A percentile compares a stretch with the other conserved stretches of the same genome.
phyloP scores from a whole-genome alignment of 2,329 filamentous ascomycete genomes.

The Aspergillus aculeatus region DNA sequence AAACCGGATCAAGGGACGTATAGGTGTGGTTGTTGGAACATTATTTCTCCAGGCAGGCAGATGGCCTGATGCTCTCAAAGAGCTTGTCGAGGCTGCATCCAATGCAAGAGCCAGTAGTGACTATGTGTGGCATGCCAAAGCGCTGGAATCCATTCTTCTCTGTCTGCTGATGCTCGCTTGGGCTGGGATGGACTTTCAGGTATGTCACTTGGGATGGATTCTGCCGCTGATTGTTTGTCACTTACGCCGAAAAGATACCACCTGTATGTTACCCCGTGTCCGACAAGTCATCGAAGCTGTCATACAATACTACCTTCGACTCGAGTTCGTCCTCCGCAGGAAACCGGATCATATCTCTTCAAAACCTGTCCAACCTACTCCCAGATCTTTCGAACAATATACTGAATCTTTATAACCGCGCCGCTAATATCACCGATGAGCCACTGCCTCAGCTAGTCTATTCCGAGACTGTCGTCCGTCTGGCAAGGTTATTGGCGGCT shows the following conservation, averaged over 20 bases:
- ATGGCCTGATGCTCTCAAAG: conserved; percentile 83
- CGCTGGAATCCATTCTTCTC: conserved; percentile 80
- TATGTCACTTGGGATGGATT: conserved; percentile 17
- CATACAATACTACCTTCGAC: conserved; percentile 40
- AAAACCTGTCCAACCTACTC: conserved; percentile 53
- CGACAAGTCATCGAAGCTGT: conserved; percentile 50
- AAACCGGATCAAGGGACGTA: conserved; percentile 75
- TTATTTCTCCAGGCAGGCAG: conserved; percentile 85
- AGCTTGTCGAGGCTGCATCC: conserved; percentile 75
- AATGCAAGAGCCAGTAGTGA: conserved; percentile 79
- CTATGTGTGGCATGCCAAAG: conserved; percentile 96
- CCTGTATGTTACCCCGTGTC: conserved; percentile 52
- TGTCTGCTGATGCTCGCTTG: conserved; percentile 81
- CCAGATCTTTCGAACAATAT: conserved; percentile 59
- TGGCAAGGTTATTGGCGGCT: conserved; percentile 53
- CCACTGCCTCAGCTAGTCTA: conserved; percentile 54
- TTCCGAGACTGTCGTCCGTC: conserved; percentile 57
- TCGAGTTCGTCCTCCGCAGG: conserved; percentile 47
- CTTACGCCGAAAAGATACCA: conserved; percentile 47
- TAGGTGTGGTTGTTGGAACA: conserved; percentile 76
- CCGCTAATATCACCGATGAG: conserved; percentile 53
- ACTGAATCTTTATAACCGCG: conserved; percentile 55
- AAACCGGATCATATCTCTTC: conserved; percentile 46
- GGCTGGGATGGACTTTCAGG: conserved; percentile 74
- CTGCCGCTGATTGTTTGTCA: neutral